phyloP scores from a whole-genome alignment of 768 basidiomycete species.

The Leucosporidium creatinivorum region DNA sequence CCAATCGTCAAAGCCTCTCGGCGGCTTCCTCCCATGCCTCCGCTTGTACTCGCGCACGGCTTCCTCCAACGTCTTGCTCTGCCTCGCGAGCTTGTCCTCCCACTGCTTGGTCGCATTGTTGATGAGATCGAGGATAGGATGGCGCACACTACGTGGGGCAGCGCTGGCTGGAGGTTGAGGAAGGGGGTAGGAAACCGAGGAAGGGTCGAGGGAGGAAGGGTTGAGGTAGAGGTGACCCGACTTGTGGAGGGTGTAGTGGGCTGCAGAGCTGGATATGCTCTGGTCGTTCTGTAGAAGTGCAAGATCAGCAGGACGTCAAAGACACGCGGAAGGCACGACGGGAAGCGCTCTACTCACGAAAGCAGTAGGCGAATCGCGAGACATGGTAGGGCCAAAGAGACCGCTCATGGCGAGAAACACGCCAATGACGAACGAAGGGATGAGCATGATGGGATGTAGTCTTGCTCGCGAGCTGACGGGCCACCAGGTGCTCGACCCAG shows the following conservation, averaged over 20 bases:
- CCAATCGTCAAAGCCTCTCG: conserved; percentile 87
- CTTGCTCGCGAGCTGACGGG: conserved; percentile 4
- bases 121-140: conserved; percentile 82
- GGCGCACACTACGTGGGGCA: conserved; percentile 38
- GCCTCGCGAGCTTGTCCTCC: conserved; percentile 56
- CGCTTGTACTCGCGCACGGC: conserved; percentile 76
- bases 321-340: background rate
- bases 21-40: conserved; percentile 61
- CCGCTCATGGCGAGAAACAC: conserved; percentile 12
- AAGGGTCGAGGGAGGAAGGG: conserved; percentile 17
- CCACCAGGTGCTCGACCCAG: too few relatives aligned
- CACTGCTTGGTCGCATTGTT: conserved; percentile 70
- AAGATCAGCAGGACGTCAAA: background rate
- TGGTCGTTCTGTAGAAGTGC: background rate
- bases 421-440: conserved; percentile 22
- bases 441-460: conserved; percentile 24
- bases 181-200: conserved; percentile 6
- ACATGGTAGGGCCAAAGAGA: background rate
- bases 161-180: background rate
- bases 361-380: background rate
- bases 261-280: background rate
- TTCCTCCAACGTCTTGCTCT: conserved; percentile 67
- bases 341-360: background rate
- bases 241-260: conserved; percentile 25
- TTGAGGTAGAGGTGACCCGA: conserved; percentile 29